phyloP scores from a whole-genome alignment of 208 protist species.

The Endotrypanum monterogeii region DNA sequence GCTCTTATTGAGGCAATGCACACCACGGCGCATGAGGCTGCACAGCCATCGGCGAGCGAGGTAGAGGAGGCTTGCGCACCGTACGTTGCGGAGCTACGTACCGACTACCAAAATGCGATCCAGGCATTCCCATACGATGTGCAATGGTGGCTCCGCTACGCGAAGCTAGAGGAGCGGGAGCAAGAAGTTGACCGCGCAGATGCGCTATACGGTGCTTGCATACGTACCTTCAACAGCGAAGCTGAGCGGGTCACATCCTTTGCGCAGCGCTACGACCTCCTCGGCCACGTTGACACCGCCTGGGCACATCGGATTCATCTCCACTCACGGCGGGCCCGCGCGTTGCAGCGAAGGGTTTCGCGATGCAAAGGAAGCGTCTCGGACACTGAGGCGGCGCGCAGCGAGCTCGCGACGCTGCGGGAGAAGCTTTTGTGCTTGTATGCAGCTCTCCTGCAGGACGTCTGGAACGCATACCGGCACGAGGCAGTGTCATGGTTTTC shows the following conservation, averaged over 20 bases:
- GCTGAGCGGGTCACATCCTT: conserved; percentile 47
- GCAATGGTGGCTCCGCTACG: conserved; percentile 70
- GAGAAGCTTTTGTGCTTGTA: conserved; percentile 43
- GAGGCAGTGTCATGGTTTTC: conserved; percentile 73
- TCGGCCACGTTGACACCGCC: conserved; percentile 60
- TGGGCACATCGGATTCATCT: conserved; percentile 74
- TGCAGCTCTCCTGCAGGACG: conserved; percentile 55
- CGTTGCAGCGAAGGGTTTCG: conserved; percentile 12
- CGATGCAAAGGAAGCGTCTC: conserved; percentile 12
- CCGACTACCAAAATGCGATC: conserved; percentile 60
- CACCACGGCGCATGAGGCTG: neutral
- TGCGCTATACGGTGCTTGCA: conserved; percentile 60
- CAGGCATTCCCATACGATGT: conserved; percentile 61
- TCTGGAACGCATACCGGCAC: conserved; percentile 75
- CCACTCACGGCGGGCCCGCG: conserved; percentile 34
- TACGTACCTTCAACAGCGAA: conserved; percentile 50
- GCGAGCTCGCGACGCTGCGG: conserved; percentile 24
- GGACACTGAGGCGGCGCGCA: conserved; percentile 15
- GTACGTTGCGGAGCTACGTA: conserved; percentile 35
- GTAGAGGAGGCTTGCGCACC: conserved; percentile 21
- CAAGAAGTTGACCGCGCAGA: conserved; percentile 53
- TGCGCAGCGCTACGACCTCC: conserved; percentile 71
- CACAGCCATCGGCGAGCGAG: conserved; percentile 4
- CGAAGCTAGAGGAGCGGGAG: conserved; percentile 74
- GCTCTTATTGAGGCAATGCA: conserved; percentile 4